Base-by-base conservation (phyloP, 495 filamentous ascomycete genomes). In the Penicillium riverlandense region DNA sequence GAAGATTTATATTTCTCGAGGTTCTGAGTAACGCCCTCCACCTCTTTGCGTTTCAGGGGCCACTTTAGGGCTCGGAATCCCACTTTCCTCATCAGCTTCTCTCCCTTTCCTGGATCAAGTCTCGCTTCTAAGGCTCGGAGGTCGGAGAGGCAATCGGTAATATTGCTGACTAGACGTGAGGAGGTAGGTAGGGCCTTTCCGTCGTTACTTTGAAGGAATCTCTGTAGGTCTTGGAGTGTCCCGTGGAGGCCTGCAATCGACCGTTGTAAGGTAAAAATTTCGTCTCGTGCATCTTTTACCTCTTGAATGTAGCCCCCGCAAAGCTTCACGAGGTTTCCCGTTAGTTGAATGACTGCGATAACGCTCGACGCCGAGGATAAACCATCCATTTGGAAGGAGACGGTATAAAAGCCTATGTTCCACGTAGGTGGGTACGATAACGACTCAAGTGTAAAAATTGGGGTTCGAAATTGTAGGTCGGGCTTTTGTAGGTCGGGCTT, bases 61-160 rank as follows among this genome's bases (percentile, higher is more conserved):
- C 63, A 75, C 45, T 63, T 69, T 27, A 69, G 57, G 40, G 64
- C 54, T 49, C 60, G 58, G 34, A 62, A 32, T 37, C 62, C 64
- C n/a, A 56, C 39, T 46, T 47, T 57, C 39, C 50, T 62, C 53
- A 61, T 56, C 13, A 38, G n/a, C 35, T 50, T 56, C 31, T 41
- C 38, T 47, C 27, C 10, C 45, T 43, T 6, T 1, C 15, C 15
- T 41, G 55, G 59, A 42, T 65, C 47, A 30, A 73, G 54, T 40
- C 53, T 61, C 42, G 46, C 50, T 51, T 63, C 44, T 22, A 72
- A 52, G 12, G 41, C 36, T 43, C 29, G 27, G 38, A 75, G 63
- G 35, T 57, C 38, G 38, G 33, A 49, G 27, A 32, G 41, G 47
- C 63, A 67, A 41, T 60, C 44, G 27, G 49, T 27, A 16, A 63